Evolutionary conservation across 768 basidiomycete species (phyloP).

Genomic region (Hemileccinum rubropunctum): DNA sequence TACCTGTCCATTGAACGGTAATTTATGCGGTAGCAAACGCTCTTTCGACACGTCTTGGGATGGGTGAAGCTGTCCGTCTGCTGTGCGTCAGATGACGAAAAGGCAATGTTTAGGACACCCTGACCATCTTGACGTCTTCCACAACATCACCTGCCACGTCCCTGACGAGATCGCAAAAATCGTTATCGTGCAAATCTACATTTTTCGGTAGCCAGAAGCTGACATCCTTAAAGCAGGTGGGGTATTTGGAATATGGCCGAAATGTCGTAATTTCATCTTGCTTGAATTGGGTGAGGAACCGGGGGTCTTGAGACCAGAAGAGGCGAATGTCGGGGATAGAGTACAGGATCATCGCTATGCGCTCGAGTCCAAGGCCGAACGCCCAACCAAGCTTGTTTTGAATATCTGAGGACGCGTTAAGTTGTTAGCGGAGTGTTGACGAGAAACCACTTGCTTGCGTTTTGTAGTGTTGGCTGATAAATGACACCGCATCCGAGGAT

Average conservation of each 20-base stretch:
- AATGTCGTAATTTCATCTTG: slow-evolving; percentile 77
- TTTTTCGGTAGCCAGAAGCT: slow-evolving; percentile 84
- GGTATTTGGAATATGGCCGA: slow-evolving; percentile 90
- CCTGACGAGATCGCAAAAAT: slow-evolving; percentile 93
- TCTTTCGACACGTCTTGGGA: slow-evolving; percentile 78
- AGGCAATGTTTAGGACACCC: slow-evolving; percentile 15
- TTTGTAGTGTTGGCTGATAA: slow-evolving; percentile 82
- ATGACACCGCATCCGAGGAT: slow-evolving; percentile 94
- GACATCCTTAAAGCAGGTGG: slow-evolving; percentile 90
- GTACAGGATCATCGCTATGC: slow-evolving; percentile 97
- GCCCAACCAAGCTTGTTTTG: slow-evolving; percentile 92
- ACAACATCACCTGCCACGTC: slow-evolving; percentile 91
- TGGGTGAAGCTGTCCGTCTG: slow-evolving; percentile 92
- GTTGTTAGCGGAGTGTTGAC: neutral
- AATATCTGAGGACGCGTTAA: slow-evolving; percentile 49
- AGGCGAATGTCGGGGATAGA: slow-evolving; percentile 96
- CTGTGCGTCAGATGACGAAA: slow-evolving; percentile 4
- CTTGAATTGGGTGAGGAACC: slow-evolving; percentile 86
- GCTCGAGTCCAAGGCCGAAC: slow-evolving; percentile 94
- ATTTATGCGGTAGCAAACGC: slow-evolving; percentile 86
- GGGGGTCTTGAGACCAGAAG: slow-evolving; percentile 90
- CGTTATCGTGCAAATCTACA: slow-evolving; percentile 81
- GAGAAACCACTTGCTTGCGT: slow-evolving; percentile 61
- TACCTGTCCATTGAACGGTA: slow-evolving; percentile 97
- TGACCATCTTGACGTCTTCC: slow-evolving; percentile 84